Evolutionary conservation across 139 green algal species (phyloP).

Genomic region (Nannochloris sp.): DNA sequence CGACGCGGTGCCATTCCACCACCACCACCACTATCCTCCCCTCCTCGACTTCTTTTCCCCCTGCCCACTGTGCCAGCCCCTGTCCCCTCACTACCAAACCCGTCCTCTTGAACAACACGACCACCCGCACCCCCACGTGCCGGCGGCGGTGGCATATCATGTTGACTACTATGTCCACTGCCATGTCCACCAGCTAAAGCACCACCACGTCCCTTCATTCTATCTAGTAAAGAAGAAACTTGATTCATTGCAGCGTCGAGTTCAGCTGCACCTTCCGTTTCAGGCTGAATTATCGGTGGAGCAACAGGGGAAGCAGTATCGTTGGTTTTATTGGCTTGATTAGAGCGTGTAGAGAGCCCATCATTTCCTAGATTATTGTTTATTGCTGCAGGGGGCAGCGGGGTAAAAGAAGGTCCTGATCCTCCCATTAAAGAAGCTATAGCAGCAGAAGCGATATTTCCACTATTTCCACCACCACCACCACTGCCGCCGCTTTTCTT

Average conservation of each 20-base stretch:
- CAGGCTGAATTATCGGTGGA: not conserved
- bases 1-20: not conserved
- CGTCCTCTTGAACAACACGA: not conserved
- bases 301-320: not conserved
- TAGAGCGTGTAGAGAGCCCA: not conserved
- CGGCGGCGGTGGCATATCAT: slow-evolving; percentile 6
- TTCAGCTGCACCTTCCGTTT: not conserved
- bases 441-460: no score
- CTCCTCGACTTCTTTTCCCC: not conserved
- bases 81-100: not conserved
- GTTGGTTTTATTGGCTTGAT: not conserved
- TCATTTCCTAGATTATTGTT: not conserved
- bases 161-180: not conserved
- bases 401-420: no score
- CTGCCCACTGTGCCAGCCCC: not conserved
- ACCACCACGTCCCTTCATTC: not conserved
- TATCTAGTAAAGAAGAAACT: not conserved
- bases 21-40: not conserved
- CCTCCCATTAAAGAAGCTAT: no score
- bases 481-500: no score
- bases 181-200: not conserved
- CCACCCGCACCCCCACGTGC: not conserved
- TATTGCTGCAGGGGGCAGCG: no score
- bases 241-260: not conserved
- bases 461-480: no score